A percentile compares a stretch with the other conserved stretches of the same genome.
Conservation (phyloP, 1,284 basidiomycete genomes). For the Cryptococcus maquisensis region DNA sequence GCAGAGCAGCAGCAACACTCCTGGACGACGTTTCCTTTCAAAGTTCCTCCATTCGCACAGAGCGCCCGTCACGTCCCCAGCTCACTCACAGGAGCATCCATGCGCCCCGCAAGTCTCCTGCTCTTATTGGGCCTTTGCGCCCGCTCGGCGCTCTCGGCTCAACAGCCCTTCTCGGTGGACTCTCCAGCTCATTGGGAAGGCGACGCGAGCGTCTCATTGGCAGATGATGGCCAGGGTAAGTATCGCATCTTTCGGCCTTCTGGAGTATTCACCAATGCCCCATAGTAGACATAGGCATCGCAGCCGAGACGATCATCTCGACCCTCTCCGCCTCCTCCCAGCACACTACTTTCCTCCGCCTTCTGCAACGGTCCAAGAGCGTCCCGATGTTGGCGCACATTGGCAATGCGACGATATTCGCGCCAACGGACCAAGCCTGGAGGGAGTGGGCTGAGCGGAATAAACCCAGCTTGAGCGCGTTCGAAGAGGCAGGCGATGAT, state of each 20-base stretch:
- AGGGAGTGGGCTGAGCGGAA: conserved; percentile 42
- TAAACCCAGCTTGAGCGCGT: conserved; percentile 5
- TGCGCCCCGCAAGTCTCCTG: conserved; percentile 10
- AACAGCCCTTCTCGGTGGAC: conserved; percentile 6
- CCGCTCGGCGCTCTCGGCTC: conserved; percentile 4
- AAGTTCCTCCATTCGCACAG: no score
- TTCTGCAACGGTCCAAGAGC: conserved; percentile 80
- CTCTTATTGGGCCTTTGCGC: conserved; percentile 7
- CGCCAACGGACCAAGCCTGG: conserved; percentile 90
- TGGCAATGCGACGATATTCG: conserved; percentile 79
- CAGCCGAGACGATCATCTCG: conserved; percentile 61
- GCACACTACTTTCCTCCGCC: conserved; percentile 70
- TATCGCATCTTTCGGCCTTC: background rate
- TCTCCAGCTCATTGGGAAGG: background rate
- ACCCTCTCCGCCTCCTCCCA: conserved; percentile 69
- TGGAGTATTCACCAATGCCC: background rate
- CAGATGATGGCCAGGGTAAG: background rate
- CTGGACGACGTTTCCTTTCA: no score
- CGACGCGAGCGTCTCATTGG: background rate
- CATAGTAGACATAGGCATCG: conserved; percentile 16
- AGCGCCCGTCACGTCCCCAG: no score
- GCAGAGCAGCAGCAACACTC: no score
- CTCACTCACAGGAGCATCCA: background rate
- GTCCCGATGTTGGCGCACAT: conserved; percentile 88
- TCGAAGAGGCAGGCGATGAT: background rate